phyloP scores from a whole-genome alignment of 768 basidiomycete species.

The Naematelia encephala region DNA sequence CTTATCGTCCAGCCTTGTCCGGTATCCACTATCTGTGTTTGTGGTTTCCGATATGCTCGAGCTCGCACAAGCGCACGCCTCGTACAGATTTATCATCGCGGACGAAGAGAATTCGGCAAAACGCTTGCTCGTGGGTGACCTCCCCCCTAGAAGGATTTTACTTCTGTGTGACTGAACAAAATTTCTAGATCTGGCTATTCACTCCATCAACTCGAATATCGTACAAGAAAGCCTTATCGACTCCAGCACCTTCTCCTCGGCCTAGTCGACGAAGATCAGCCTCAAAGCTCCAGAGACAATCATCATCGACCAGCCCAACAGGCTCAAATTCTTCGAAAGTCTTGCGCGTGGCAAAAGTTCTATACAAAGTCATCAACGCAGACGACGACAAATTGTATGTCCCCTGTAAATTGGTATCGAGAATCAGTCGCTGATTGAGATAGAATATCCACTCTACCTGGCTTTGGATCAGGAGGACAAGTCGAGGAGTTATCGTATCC shows the following conservation, averaged over 20 bases:
- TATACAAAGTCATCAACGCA: constrained; percentile 69
- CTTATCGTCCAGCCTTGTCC: constrained; percentile 53
- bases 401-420: background rate
- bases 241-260: constrained; percentile 1
- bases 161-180: background rate
- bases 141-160: constrained; percentile 57
- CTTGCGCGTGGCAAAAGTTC: constrained; percentile 63
- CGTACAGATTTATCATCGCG: constrained; percentile 81
- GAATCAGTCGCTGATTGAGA: background rate
- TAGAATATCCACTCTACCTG: constrained; percentile 56
- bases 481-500: constrained; percentile 87
- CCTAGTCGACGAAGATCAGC: background rate
- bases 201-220: constrained; percentile 26
- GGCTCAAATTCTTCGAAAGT: constrained; percentile 4
- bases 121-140: constrained; percentile 61
- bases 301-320: constrained; percentile 1
- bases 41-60: constrained; percentile 88
- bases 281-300: background rate
- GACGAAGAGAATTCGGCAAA: constrained; percentile 73
- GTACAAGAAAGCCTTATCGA: background rate
- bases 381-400: constrained; percentile 12
- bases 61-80: constrained; percentile 84
- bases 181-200: background rate
- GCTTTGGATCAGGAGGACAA: constrained; percentile 77
- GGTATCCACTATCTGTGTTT: constrained; percentile 75